Base-by-base conservation (phyloP, 2,329 filamentous ascomycete genomes). In the Ilyonectria destructans region DNA sequence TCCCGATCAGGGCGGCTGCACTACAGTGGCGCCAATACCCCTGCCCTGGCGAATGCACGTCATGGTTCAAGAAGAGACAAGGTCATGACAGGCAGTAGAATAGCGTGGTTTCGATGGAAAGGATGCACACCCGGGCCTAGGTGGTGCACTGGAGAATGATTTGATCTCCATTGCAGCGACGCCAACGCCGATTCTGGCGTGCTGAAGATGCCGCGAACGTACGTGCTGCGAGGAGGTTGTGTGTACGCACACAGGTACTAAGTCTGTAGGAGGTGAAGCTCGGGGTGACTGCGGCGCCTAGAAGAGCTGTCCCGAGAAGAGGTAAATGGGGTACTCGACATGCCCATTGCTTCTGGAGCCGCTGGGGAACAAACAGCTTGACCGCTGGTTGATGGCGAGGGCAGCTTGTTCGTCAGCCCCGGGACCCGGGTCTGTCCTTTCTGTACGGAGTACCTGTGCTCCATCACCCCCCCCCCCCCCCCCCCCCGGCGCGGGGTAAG, bases 61-160 rank as follows among this genome's bases (percentile, higher is more conserved):
- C 74, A 76, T 76, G 74, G 74, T 75, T 75, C 67, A 70, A 75
- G 72, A 75, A 63, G 67, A 65, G 71, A 73, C 68, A 70, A 71
- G 74, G 72, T 58, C 67, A 71, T 74, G 74, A 67, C 71, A 72
- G 60, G 65, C 65, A 71, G 69, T 35, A 69, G 26, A 70, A 69
- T 78, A 71, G 72, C 64, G 69, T 66, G 70, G 71, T 67, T 69
- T 56, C 51, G 49, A 59, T 19, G 54, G 43, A 52, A 67, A 52
- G 69, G 58, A 62, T 61, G 62, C 52, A 46, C 67, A 58, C 62
- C 61, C 62, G 37, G 58, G 60, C 46, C 58, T 43, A 40, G 51
- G 54, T 71, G 66, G 51, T 57, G 65, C 62, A 71, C 71, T 71
- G 66, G 46, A 55, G 65, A 65, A 72, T 73, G 71, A 73, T 63